Conservation (phyloP, 2,329 filamentous ascomycete genomes). For the Aspergillus piperis region DNA sequence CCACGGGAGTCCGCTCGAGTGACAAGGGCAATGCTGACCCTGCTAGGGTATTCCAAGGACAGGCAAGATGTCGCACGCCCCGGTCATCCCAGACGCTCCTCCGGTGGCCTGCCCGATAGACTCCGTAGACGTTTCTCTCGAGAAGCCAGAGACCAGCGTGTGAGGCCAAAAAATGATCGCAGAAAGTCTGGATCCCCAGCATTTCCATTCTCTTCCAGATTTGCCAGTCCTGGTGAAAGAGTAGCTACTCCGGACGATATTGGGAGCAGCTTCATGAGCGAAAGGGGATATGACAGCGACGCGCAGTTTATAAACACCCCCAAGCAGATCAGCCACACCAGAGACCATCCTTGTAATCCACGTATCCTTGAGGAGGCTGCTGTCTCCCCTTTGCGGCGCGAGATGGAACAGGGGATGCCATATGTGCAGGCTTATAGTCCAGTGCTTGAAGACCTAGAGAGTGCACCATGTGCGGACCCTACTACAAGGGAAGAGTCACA, state of each 20-base stretch:
- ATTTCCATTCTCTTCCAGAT: conserved; percentile 25
- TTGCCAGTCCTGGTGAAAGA: conserved; percentile 8
- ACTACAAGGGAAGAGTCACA: conserved; percentile 7
- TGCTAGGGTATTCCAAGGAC: conserved; percentile 11
- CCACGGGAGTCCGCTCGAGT: neutral
- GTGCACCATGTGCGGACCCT: neutral
- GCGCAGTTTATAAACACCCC: conserved; percentile 42
- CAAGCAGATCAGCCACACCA: conserved; percentile 23
- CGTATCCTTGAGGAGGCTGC: conserved; percentile 11
- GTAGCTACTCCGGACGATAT: conserved; percentile 22
- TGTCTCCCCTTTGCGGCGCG: conserved; percentile 13
- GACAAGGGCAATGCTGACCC: neutral
- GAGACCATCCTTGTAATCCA: conserved; percentile 11
- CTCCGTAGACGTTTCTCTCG: conserved; percentile 38
- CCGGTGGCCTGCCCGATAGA: conserved; percentile 29
- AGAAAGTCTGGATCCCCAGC: conserved; percentile 18
- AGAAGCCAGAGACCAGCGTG: conserved; percentile 27
- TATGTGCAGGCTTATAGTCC: conserved; percentile 7
- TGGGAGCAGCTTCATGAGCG: conserved; percentile 40
- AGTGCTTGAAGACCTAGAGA: conserved; percentile 1
- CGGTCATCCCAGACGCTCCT: conserved; percentile 16
- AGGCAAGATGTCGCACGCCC: conserved; percentile 10
- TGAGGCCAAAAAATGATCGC: conserved; percentile 11
- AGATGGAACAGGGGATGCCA: conserved; percentile 1
- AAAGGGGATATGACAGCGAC: conserved; percentile 46